phyloP scores from a whole-genome alignment of 306 rosid genomes.

The Potentilla sterilis region DNA sequence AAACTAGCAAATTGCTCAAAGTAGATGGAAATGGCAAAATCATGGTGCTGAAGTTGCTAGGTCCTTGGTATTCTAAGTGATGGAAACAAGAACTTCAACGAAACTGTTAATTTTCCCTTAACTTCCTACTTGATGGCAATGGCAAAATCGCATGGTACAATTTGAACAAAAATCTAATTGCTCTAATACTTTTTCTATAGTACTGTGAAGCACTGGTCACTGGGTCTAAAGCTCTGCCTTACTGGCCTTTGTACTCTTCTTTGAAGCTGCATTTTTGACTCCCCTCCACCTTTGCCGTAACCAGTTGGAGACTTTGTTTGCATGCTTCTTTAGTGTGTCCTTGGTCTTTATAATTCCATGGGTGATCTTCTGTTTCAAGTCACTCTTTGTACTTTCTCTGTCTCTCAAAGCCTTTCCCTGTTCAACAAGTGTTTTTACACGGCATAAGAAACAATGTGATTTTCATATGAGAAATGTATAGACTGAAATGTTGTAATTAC shows the following conservation, averaged over 20 bases:
- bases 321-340: slow-evolving; percentile 61
- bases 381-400: slow-evolving; percentile 48
- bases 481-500: slow-evolving; percentile 34
- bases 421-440: slow-evolving; percentile 10
- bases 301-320: slow-evolving; percentile 49
- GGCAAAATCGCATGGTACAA: slow-evolving; percentile 16
- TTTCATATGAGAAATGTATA: background rate
- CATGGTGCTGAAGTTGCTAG: background rate
- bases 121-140: slow-evolving; percentile 18
- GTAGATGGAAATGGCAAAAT: background rate
- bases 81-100: background rate
- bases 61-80: background rate
- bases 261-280: slow-evolving; percentile 42
- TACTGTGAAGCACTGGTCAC: background rate
- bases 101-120: background rate
- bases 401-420: slow-evolving; percentile 72
- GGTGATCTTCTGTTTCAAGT: slow-evolving; percentile 57
- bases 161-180: slow-evolving; percentile 14
- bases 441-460: background rate
- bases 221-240: slow-evolving; percentile 67
- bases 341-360: slow-evolving; percentile 47
- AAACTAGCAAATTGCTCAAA: background rate
- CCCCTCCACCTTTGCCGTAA: slow-evolving; percentile 61
- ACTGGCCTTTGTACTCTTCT: slow-evolving; percentile 44
- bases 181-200: slow-evolving; percentile 19